These are phyloP conservation scores for Lactarius tabidus DNA, from an alignment of 768 basidiomycete genomes.

Conservation along the genomic window DNA sequence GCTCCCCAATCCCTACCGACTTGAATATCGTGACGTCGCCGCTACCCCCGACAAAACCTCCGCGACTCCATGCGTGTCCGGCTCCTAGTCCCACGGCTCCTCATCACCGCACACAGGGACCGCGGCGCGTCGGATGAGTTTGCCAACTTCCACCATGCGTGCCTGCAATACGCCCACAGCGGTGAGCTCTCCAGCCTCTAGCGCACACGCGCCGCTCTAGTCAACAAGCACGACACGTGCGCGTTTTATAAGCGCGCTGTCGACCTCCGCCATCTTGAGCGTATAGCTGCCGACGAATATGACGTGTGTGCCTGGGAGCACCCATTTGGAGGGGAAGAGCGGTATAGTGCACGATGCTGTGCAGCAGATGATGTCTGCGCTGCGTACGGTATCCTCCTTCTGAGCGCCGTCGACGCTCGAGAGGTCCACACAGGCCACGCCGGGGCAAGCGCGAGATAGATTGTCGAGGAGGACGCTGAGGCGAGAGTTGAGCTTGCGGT, in stretches of 20 bases:
- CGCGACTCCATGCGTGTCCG: conserved; percentile 17
- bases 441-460: conserved; percentile 33
- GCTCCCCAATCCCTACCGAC: conserved; percentile 82
- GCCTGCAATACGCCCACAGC: conserved; percentile 39
- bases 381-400: conserved; percentile 36
- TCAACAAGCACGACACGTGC: conserved; percentile 68
- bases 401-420: conserved; percentile 16
- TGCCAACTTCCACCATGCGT: conserved; percentile 65
- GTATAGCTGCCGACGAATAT: conserved; percentile 82
- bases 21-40: conserved; percentile 73
- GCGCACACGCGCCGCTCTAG: conserved; percentile 61
- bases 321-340: conserved; percentile 65
- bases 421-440: conserved; percentile 17
- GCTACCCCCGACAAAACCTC: conserved; percentile 13
- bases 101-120: not conserved
- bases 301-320: conserved; percentile 60
- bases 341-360: conserved; percentile 70
- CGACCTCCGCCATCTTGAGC: conserved; percentile 76
- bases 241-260: conserved; percentile 50
- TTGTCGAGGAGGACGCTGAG: conserved; percentile 36
- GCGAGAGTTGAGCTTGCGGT: conserved; percentile 53
- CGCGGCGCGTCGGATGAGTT: conserved; percentile 40
- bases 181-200: conserved; percentile 83
- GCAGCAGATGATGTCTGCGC: conserved; percentile 62
- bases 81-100: conserved; percentile 21